Percentiles rank a stretch among this genome's conserved stretches.
Conservation (phyloP, 2,329 filamentous ascomycete genomes). For the Dendryphion nanum region DNA sequence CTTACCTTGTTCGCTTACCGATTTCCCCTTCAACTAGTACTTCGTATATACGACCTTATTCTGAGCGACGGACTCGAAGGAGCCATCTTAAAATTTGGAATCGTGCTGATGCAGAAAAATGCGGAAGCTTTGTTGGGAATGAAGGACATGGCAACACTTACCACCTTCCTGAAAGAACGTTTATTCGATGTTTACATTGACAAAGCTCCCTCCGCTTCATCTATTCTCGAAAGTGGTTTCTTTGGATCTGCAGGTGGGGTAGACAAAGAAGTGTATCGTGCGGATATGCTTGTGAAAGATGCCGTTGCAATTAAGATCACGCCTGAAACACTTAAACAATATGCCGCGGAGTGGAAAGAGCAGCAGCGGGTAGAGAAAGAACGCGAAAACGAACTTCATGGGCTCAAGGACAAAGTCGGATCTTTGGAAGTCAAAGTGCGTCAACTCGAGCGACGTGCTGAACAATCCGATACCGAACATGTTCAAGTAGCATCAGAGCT, state of each 20-base stretch:
- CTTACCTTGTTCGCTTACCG: slow-evolving; percentile 97
- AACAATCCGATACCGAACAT: slow-evolving; percentile 87
- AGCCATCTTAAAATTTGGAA: slow-evolving; percentile 90
- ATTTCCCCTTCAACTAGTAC: slow-evolving; percentile 91
- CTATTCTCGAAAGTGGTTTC: slow-evolving; percentile 93
- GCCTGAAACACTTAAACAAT: slow-evolving; percentile 75
- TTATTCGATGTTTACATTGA: slow-evolving; percentile 98
- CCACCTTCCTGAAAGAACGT: slow-evolving; percentile 87
- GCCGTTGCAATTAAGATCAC: slow-evolving; percentile 86
- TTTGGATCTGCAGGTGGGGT: slow-evolving; percentile 88
- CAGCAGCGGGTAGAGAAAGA: slow-evolving; percentile 80
- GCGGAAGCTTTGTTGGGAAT: slow-evolving; percentile 72
- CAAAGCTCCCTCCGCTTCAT: slow-evolving; percentile 85
- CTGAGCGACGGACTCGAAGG: slow-evolving; percentile 84
- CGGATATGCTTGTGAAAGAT: slow-evolving; percentile 89
- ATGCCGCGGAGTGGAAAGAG: slow-evolving; percentile 89
- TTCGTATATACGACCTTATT: slow-evolving; percentile 95
- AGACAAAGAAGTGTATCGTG: slow-evolving; percentile 94
- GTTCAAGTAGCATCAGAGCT: slow-evolving; percentile 87
- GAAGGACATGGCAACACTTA: slow-evolving; percentile 87
- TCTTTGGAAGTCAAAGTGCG: slow-evolving; percentile 73
- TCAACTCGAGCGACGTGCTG: slow-evolving; percentile 79
- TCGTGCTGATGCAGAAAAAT: slow-evolving; percentile 97
- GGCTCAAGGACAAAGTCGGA: slow-evolving; percentile 58
- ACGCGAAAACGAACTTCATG: slow-evolving; percentile 76